Percentiles rank a stretch among this genome's conserved stretches.
These are phyloP conservation scores for Nidularia sp. DNA, from an alignment of 768 basidiomycete genomes.

Conservation along the genomic window DNA sequence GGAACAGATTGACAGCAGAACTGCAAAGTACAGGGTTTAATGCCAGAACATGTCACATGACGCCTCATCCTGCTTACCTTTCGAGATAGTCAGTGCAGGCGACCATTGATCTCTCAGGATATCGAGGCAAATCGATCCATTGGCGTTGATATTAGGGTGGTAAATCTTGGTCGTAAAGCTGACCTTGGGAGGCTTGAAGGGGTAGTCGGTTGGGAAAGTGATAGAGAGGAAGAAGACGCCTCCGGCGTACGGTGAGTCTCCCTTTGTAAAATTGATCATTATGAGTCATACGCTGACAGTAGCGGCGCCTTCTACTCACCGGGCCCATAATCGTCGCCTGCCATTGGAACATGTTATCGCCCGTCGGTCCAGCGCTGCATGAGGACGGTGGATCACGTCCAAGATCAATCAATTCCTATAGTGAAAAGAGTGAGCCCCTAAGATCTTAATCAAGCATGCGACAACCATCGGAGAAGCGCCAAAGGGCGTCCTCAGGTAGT, in stretches of 20 bases:
- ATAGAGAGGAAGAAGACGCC: slow-evolving; percentile 99
- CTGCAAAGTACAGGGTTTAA: slow-evolving; percentile 32
- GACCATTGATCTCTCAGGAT: slow-evolving; percentile 99
- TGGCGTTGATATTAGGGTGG: slow-evolving; percentile 99
- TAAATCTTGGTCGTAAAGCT: slow-evolving; percentile 99
- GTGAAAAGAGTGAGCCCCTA: slow-evolving; percentile 16
- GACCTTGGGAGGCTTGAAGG: slow-evolving; percentile 99
- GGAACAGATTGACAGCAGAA: slow-evolving; percentile 96
- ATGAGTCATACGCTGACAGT: slow-evolving; percentile 15
- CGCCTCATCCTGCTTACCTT: slow-evolving; percentile 54
- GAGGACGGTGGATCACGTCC: slow-evolving; percentile 99
- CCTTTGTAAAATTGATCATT: slow-evolving; percentile 40
- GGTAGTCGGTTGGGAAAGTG: slow-evolving; percentile 95
- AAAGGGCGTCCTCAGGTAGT: slow-evolving; percentile 6
- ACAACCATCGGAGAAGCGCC: slow-evolving; percentile 5
- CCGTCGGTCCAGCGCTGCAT: slow-evolving; percentile 97
- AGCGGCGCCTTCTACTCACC: slow-evolving; percentile 45
- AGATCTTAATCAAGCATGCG: slow-evolving; percentile 1
- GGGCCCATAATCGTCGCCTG: slow-evolving; percentile 99
- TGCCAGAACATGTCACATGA: background rate
- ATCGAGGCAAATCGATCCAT: slow-evolving; percentile 98
- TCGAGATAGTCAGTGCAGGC: slow-evolving; percentile 97
- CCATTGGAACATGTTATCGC: slow-evolving; percentile 99
- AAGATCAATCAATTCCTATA: slow-evolving; percentile 97
- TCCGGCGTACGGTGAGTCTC: slow-evolving; percentile 96